Percentiles rank a stretch among this genome's conserved stretches.
Evolutionary conservation across 31 red algal genomes (phyloP).

Genomic region (Pterothamnion heteromorphum): DNA sequence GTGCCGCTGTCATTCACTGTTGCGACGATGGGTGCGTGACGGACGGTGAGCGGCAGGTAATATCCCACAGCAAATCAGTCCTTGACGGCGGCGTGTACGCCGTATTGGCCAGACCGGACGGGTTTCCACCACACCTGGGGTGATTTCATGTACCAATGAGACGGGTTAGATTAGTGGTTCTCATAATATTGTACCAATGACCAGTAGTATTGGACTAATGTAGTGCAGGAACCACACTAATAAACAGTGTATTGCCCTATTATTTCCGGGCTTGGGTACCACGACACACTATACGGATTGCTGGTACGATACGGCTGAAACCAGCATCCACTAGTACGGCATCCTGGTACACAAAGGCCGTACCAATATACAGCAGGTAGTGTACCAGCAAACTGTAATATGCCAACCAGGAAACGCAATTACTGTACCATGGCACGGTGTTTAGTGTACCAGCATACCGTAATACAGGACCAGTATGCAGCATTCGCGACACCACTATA

Average conservation of each 20-base stretch:
- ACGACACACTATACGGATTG: no score
- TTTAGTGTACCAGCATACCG: background rate
- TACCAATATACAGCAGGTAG: background rate
- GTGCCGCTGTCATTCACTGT: background rate
- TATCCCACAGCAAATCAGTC: background rate
- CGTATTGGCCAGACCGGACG: background rate
- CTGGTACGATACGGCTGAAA: background rate
- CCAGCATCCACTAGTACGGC: no score
- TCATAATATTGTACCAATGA: background rate
- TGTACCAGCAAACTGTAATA: background rate
- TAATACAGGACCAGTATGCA: no score
- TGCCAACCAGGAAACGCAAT: background rate
- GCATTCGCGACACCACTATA: no score
- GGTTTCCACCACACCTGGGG: background rate
- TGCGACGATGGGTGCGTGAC: background rate
- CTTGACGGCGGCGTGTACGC: background rate
- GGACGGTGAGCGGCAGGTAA: background rate
- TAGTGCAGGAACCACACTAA: background rate
- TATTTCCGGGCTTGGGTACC: background rate
- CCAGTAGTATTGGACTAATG: background rate
- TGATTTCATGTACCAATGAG: no score
- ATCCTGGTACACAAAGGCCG: background rate
- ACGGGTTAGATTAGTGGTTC: background rate
- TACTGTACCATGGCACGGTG: no score
- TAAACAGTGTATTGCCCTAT: background rate